Evolutionary conservation across 1,284 basidiomycete genomes (phyloP).

Genomic region (Austroboletus niveus): DNA sequence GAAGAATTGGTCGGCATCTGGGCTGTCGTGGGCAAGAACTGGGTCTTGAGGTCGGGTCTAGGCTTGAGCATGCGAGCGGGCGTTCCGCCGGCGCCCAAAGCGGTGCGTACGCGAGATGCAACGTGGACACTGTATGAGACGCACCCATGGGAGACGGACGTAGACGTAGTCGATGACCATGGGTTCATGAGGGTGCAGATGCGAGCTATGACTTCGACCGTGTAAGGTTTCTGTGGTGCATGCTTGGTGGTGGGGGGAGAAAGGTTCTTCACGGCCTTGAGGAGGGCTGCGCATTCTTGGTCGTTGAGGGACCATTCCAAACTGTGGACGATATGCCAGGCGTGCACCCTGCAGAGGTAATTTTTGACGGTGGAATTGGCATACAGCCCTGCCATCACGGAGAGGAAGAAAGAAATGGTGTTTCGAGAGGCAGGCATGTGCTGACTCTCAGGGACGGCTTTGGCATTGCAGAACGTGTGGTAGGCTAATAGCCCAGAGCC

Average conservation of each 20-base stretch:
- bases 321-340: no score
- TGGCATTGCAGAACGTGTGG: constrained; percentile 2
- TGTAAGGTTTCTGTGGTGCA: no score
- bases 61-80: constrained; percentile 8
- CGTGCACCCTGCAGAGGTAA: no score
- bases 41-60: constrained; percentile 13
- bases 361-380: no score
- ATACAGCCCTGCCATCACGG: no score
- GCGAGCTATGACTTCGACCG: no score
- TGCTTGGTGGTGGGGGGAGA: no score
- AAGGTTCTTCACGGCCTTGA: no score
- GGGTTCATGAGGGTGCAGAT: no score
- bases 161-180: constrained; percentile 8
- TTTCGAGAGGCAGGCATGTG: rapidly evolving
- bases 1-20: constrained; percentile 54
- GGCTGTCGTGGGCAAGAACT: constrained; percentile 24
- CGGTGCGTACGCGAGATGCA: constrained; percentile 21
- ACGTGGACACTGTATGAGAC: constrained; percentile 20
- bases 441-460: background rate
- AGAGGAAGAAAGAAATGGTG: background rate
- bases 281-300: no score
- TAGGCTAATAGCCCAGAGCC: background rate
- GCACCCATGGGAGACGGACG: constrained; percentile 28
- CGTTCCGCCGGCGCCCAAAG: constrained; percentile 29
- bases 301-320: no score